Base-by-base conservation (phyloP, 768 basidiomycete species). In the Hysterangium stoloniferum region DNA sequence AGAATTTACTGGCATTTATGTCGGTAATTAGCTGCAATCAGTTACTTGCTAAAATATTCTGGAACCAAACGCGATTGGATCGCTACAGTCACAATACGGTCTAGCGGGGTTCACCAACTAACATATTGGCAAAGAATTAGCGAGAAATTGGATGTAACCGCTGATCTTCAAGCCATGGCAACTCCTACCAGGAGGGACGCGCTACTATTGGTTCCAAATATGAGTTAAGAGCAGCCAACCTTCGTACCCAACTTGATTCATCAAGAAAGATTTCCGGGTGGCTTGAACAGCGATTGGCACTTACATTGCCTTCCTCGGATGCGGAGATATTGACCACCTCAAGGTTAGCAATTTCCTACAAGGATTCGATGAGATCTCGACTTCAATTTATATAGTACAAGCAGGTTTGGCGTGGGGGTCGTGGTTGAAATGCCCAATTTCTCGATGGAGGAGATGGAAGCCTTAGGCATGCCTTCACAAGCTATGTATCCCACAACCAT, bases 291-390 rank as follows among this genome's bases (percentile, higher is more conserved):
- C 80, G 93, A 48, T 92, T 98, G 65, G 89, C 90, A 11, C 96
- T 96, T 4, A 81, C 89, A 7, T 97, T 99, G 63, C 82, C 91
- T 13, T 96, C 98, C 66, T 94, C 59, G 82, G 98, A 40, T 79
- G 90, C 15, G 96, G 96, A 8, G 96, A 99, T 75, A 92, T 99
- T 58, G 96, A 99, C 66, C 96, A 99, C 77, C 86, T 91, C 75
- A 98, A 94, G 83, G 93, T 90, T 59, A 55, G 69, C 57, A 52
- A 20, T 51, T 6, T 57, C 38, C n/a, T n/a, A n/a, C n/a, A n/a
- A n/a, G n/a, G n/a, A n/a, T n/a, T 4, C 38, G 25, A 4, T 54
- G 43, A 46, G 19, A 28, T 53, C 4, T 48, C 12, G 31, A 35
- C 28, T 48, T 29, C 32, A 48, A 6, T 37, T 33, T 42, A 45